Conservation (phyloP, 208 protist species). For the Balamuthia mandrillaris region DNA sequence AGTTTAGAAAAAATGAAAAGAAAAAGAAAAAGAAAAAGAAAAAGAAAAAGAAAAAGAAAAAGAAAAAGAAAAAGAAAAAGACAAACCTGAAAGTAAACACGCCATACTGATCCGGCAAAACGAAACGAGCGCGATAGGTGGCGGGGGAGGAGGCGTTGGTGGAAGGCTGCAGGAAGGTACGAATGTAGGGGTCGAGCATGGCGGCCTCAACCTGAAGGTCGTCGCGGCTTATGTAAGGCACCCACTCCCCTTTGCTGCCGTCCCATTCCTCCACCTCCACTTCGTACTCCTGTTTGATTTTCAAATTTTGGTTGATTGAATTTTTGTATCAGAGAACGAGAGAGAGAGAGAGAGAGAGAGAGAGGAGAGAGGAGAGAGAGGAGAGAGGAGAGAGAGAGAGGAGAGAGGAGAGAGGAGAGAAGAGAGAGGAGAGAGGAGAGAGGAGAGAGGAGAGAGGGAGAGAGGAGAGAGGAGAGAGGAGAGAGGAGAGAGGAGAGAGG, state of each 20-base stretch:
- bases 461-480: too few relatives aligned
- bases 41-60: too few relatives aligned
- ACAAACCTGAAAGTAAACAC: conserved; percentile 77
- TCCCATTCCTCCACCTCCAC: conserved; percentile 62
- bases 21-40: too few relatives aligned
- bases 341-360: not conserved
- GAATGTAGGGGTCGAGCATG: conserved; percentile 76
- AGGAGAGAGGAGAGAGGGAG: too few relatives aligned
- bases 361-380: too few relatives aligned
- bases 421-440: too few relatives aligned
- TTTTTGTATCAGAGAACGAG: too few relatives aligned
- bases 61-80: too few relatives aligned
- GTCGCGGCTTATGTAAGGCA: conserved; percentile 65
- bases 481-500: too few relatives aligned
- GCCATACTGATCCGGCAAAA: conserved; percentile 77
- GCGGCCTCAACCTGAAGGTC: conserved; percentile 72
- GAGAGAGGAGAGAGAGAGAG: too few relatives aligned
- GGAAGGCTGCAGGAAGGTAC: conserved; percentile 60
- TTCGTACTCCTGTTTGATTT: conserved; percentile 51
- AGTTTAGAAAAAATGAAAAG: too few relatives aligned
- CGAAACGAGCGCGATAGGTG: conserved; percentile 45
- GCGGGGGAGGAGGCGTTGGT: not conserved
- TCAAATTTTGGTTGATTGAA: not conserved
- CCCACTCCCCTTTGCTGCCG: conserved; percentile 62
- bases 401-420: too few relatives aligned